phyloP scores from a whole-genome alignment of 148 eudicot genomes.

The Arbutus unedo region DNA sequence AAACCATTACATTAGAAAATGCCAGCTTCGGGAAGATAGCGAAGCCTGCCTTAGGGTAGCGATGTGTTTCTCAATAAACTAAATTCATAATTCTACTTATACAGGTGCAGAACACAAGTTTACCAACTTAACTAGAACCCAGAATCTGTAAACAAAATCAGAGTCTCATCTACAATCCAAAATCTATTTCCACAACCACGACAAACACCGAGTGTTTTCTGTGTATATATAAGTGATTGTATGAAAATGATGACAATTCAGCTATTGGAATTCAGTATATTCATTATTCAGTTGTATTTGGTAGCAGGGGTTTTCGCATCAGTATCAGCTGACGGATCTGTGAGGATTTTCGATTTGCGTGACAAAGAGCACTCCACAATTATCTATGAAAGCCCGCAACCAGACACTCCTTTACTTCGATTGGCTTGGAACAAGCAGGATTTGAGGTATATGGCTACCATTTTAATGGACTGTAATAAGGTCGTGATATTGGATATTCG shows the following conservation, averaged over 20 bases:
- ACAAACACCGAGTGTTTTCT: background rate
- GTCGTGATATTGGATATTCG: conserved; percentile 86
- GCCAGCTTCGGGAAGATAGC: no score
- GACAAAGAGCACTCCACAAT: conserved; percentile 98
- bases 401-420: conserved; percentile 78
- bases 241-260: background rate
- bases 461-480: conserved; percentile 86
- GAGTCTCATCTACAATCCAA: background rate
- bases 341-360: conserved; percentile 77
- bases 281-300: background rate
- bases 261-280: background rate
- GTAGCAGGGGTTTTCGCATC: conserved; percentile 74
- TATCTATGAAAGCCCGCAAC: conserved; percentile 88
- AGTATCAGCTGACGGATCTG: conserved; percentile 91
- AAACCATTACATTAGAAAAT: no score
- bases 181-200: background rate
- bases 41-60: no score
- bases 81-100: background rate
- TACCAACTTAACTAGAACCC: background rate
- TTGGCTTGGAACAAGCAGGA: conserved; percentile 95
- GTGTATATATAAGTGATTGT: background rate
- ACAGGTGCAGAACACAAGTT: background rate
- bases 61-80: background rate
- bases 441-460: conserved; percentile 87
- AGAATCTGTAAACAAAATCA: background rate